Evolutionary conservation across 306 rosid species (phyloP).

Genomic region (Cercis canadensis): DNA sequence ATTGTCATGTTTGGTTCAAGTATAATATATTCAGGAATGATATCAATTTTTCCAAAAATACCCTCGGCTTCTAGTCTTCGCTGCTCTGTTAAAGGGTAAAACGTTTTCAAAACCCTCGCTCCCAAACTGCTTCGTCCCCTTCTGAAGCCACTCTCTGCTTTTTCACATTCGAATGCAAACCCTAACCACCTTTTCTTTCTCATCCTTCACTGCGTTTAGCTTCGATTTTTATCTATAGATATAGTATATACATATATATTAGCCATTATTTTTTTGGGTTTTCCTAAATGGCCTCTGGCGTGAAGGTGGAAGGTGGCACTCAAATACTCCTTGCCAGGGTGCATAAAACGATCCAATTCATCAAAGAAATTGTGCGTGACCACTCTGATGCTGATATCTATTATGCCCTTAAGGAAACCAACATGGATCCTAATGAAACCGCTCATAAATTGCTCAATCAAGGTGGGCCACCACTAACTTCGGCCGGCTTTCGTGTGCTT

Average conservation of each 20-base stretch:
- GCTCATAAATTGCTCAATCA: slow-evolving; percentile 94
- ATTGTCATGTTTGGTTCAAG: too few species aligned
- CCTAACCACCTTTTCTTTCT: slow-evolving; percentile 44
- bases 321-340: slow-evolving; percentile 69
- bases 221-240: slow-evolving; percentile 37
- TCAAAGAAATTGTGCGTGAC: slow-evolving; percentile 83
- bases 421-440: slow-evolving; percentile 99
- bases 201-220: slow-evolving; percentile 31
- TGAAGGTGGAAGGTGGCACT: slow-evolving; percentile 71
- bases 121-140: neutral
- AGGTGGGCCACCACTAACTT: slow-evolving; percentile 51
- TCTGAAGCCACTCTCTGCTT: slow-evolving; percentile 42
- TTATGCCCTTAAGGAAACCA: slow-evolving; percentile 73
- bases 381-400: slow-evolving; percentile 95
- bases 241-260: neutral
- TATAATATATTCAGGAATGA: too few species aligned
- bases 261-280: neutral
- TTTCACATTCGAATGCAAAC: slow-evolving; percentile 47
- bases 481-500: neutral
- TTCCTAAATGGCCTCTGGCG: slow-evolving; percentile 65
- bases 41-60: too few species aligned
- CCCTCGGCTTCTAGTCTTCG: too few species aligned
- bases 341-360: slow-evolving; percentile 81
- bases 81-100: slow-evolving; percentile 32
- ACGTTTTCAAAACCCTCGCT: slow-evolving; percentile 58